Conservation (phyloP, 768 basidiomycete genomes). For the Mycena belliarum region DNA sequence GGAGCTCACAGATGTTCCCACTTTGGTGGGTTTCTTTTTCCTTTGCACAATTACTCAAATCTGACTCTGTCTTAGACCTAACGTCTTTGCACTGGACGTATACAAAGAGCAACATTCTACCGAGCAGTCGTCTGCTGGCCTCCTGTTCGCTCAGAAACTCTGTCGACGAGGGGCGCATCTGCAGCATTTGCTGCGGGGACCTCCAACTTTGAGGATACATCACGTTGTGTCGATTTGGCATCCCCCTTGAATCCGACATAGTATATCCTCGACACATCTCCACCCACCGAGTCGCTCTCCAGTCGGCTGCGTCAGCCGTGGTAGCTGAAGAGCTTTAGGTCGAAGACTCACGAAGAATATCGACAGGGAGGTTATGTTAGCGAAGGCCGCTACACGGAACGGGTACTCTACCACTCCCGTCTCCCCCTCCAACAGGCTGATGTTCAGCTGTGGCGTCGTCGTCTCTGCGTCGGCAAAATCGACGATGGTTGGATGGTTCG, state of each 20-base stretch:
- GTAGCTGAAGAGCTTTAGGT: not conserved
- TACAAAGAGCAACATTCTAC: conserved; percentile 20
- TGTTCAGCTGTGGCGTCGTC: conserved; percentile 69
- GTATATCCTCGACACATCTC: conserved; percentile 66
- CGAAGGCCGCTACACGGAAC: conserved; percentile 70
- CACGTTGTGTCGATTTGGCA: conserved; percentile 51
- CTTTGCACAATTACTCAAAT: no score
- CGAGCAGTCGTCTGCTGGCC: conserved; percentile 67
- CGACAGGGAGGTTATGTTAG: conserved; percentile 71
- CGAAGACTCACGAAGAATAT: conserved; percentile 72
- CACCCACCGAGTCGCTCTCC: conserved; percentile 69
- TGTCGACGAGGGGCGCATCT: conserved; percentile 68
- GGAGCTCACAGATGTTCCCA: no score
- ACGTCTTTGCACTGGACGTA: no score
- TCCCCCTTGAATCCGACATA: conserved; percentile 87
- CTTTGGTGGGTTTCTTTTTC: no score
- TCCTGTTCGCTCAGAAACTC: conserved; percentile 54
- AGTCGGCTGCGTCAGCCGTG: conserved; percentile 1
- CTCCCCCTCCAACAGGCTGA: conserved; percentile 72
- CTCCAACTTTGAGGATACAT: conserved; percentile 63
- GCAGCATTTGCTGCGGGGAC: conserved; percentile 81
- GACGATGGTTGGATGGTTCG: conserved; percentile 72
- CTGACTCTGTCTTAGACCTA: conserved; percentile 1
- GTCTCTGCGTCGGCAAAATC: conserved; percentile 76
- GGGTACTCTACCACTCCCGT: conserved; percentile 75